Evolutionary conservation across 179 eudicot species (phyloP).

Genomic region (Beta lomatogona): DNA sequence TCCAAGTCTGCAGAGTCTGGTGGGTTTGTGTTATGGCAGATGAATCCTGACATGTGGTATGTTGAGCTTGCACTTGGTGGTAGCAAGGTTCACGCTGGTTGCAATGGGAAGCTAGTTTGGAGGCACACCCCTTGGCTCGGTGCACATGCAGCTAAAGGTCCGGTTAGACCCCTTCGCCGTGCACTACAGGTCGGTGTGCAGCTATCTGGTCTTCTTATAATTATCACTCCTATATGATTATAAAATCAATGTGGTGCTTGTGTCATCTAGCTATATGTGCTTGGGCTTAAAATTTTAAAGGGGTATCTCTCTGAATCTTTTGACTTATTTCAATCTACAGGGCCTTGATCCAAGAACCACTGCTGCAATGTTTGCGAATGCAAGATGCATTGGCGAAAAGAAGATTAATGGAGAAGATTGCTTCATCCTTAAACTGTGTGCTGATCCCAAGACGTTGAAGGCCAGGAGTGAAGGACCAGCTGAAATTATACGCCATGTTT

Average conservation of each 20-base stretch:
- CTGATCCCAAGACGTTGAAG: slow-evolving; percentile 81
- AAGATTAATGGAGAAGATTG: slow-evolving; percentile 80
- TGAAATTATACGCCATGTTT: slow-evolving; percentile 85
- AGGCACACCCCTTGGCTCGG: slow-evolving; percentile 99
- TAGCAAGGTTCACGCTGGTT: slow-evolving; percentile 97
- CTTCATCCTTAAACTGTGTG: slow-evolving; percentile 83
- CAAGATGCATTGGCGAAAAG: slow-evolving; percentile 85
- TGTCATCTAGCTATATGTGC: not conserved
- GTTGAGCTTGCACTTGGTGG: slow-evolving; percentile 97
- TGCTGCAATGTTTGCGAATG: slow-evolving; percentile 84
- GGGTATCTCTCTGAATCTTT: not conserved
- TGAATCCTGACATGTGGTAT: slow-evolving; percentile 99
- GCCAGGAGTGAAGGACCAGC: slow-evolving; percentile 96
- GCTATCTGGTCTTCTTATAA: not conserved
- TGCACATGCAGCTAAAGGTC: slow-evolving; percentile 95
- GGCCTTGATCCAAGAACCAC: slow-evolving; percentile 97
- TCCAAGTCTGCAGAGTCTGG: slow-evolving; percentile 87
- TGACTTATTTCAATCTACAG: slow-evolving; percentile 38
- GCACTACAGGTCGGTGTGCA: slow-evolving; percentile 76
- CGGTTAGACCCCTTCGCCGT: slow-evolving; percentile 91
- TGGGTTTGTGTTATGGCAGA: slow-evolving; percentile 95
- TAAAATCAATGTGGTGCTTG: not conserved
- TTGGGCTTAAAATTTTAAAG: not conserved
- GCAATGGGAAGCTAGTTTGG: slow-evolving; percentile 95
- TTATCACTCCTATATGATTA: not conserved